Base-by-base conservation (phyloP, 2,329 filamentous ascomycete genomes). In the Penicillium paneum region DNA sequence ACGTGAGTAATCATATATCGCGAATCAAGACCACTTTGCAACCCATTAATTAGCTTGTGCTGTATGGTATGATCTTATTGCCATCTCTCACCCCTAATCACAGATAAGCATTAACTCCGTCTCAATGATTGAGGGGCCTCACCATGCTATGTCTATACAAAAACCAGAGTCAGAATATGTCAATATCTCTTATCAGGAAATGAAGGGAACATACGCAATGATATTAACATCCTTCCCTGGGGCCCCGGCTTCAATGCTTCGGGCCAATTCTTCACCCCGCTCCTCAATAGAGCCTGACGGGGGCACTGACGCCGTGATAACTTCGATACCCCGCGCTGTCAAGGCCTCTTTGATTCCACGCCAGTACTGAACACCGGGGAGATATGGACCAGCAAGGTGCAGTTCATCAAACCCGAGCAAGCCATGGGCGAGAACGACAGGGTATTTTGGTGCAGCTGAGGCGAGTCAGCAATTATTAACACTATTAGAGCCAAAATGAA, bases 361-460 rank as follows among this genome's bases (percentile, higher is more conserved):
- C 84, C 84, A 87, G 66, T 87, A 87, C 50, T 84, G 79, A 21
- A 87, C 75, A 0, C 82, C 81, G 0, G 83, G 84, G 6, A 85
- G 67, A 35, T 74, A 72, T 12, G 70, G 69, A 0, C 83, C 83
- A 2, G 76, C 81, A 5, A 84, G 72, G 15, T 77, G 81, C 10
- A 86, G 68, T 65, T 86, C 83, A 60, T 85, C 82, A 67, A 87
- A 87, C n/a, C 84, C 84, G 19, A 87, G 72, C 11, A 87, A 75
- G n/a, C 84, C 84, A 70, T 87, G 84, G 5, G 84, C 84, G 10
- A 87, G 80, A 45, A 87, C 79, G 49, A 87, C 79, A 2, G 83
- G 81, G 62, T 85, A 67, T 64, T 81, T 81, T 39, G 78, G 81
- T 8, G 73, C 70, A 47, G 70, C 70, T 75, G 19, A 38, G 3